phyloP scores from a whole-genome alignment of 2,329 filamentous ascomycete genomes.

The Verticillium isaacii region DNA sequence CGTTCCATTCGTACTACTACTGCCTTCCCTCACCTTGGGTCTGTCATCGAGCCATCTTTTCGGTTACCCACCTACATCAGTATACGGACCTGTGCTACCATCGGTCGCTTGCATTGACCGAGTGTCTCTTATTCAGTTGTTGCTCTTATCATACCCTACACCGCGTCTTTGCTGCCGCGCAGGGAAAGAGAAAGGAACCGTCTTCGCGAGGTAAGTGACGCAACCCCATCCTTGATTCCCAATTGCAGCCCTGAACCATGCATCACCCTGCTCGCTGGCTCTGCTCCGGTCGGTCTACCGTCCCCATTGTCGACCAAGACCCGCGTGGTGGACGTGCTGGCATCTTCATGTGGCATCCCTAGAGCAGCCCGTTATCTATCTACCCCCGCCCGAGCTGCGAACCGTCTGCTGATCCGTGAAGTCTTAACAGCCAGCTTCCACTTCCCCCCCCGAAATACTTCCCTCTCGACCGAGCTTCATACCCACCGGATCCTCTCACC shows the following conservation, averaged over 20 bases:
- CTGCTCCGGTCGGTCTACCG: not conserved
- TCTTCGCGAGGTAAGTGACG: not conserved
- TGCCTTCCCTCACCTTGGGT: not conserved
- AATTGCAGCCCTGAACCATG: not conserved
- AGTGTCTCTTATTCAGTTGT: not conserved
- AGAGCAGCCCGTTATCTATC: not conserved
- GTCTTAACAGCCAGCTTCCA: not conserved
- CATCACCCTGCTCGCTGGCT: not conserved
- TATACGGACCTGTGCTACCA: not conserved
- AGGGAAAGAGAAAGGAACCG: not conserved
- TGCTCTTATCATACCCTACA: not conserved
- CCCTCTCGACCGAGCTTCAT: not conserved
- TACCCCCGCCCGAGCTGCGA: not conserved
- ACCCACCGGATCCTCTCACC: conserved; percentile 8
- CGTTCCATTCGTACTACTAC: not conserved
- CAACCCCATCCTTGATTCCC: not conserved
- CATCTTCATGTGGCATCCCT: not conserved
- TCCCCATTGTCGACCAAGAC: too few relatives aligned
- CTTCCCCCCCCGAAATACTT: not conserved
- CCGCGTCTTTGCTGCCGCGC: not conserved
- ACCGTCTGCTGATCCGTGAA: not conserved
- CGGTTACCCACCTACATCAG: not conserved
- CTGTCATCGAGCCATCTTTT: not conserved
- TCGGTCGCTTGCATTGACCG: not conserved
- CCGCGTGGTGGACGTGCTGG: not conserved